These are phyloP conservation scores for Ilyonectria mors-panacis DNA, from an alignment of 2,329 filamentous ascomycete genomes.

Conservation along the genomic window DNA sequence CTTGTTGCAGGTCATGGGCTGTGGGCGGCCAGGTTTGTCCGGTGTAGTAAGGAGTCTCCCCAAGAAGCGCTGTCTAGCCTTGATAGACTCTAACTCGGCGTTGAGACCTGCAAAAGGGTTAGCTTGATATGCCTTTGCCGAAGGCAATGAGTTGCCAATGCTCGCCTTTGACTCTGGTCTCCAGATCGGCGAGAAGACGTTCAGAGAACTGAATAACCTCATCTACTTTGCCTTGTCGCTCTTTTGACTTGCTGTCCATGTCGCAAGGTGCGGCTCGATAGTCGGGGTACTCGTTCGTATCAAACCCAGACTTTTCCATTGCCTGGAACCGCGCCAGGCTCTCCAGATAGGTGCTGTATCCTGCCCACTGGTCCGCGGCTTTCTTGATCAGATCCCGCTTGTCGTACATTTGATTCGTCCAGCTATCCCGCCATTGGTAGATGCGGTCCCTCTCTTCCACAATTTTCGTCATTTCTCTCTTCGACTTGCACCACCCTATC, in stretches of 20 bases:
- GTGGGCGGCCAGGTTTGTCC: constrained; percentile 53
- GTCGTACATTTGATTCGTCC: constrained; percentile 44
- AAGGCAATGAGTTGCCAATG: neutral
- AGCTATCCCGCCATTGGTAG: constrained; percentile 48
- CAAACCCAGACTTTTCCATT: constrained; percentile 57
- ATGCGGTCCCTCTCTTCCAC: constrained; percentile 44
- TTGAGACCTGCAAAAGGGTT: constrained; percentile 48
- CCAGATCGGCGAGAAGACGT: constrained; percentile 53
- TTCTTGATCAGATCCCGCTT: constrained; percentile 52
- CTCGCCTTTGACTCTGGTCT: constrained; percentile 55
- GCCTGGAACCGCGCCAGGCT: constrained; percentile 53
- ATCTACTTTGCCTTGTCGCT: constrained; percentile 49
- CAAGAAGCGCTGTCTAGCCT: constrained; percentile 56
- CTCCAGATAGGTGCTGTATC: constrained; percentile 55
- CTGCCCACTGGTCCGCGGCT: constrained; percentile 51
- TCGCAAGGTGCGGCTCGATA: constrained; percentile 57
- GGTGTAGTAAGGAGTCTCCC: constrained; percentile 58
- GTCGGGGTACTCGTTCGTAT: constrained; percentile 56
- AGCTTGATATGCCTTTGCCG: constrained; percentile 28
- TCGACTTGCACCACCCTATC: constrained; percentile 52
- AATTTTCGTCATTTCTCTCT: constrained; percentile 46
- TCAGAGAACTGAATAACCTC: constrained; percentile 53
- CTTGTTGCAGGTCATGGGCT: constrained; percentile 59
- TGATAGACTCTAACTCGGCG: constrained; percentile 50
- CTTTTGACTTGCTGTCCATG: constrained; percentile 52